These are phyloP conservation scores for Scedosporium minutisporum DNA, from an alignment of 2,329 filamentous ascomycete species.

Conservation along the genomic window DNA sequence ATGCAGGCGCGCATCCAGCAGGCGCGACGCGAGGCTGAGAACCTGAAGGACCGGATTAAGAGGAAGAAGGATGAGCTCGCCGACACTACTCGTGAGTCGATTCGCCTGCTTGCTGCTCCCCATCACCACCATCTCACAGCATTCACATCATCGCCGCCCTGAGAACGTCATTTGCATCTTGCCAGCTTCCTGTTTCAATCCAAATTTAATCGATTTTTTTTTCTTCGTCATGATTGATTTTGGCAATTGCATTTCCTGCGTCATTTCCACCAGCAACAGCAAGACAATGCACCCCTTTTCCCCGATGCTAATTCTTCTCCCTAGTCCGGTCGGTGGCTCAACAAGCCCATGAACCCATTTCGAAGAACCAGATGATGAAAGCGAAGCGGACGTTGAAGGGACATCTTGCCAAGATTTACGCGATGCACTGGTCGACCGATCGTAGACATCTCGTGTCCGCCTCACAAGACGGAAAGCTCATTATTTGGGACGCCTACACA, in stretches of 20 bases:
- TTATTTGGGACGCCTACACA: constrained; percentile 99
- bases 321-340: constrained; percentile 86
- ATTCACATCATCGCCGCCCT: not conserved
- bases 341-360: constrained; percentile 84
- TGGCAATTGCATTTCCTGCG: not conserved
- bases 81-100: constrained; percentile 83
- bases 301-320: not conserved
- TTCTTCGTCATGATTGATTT: not conserved
- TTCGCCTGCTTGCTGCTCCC: not conserved
- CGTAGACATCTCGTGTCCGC: constrained; percentile 93
- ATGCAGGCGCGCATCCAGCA: constrained; percentile 92
- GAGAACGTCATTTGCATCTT: not conserved
- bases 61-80: constrained; percentile 99
- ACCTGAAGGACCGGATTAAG: constrained; percentile 97
- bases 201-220: not conserved
- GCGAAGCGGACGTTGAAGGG: constrained; percentile 94
- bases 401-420: constrained; percentile 98
- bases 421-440: constrained; percentile 99
- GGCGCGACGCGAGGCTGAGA: constrained; percentile 94
- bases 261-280: not conserved
- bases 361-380: constrained; percentile 90
- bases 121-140: not conserved
- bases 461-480: constrained; percentile 97
- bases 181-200: not conserved
- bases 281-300: constrained; percentile 9